Conservation (phyloP, 345 rosid genomes). For the Stellera chamaejasme region DNA sequence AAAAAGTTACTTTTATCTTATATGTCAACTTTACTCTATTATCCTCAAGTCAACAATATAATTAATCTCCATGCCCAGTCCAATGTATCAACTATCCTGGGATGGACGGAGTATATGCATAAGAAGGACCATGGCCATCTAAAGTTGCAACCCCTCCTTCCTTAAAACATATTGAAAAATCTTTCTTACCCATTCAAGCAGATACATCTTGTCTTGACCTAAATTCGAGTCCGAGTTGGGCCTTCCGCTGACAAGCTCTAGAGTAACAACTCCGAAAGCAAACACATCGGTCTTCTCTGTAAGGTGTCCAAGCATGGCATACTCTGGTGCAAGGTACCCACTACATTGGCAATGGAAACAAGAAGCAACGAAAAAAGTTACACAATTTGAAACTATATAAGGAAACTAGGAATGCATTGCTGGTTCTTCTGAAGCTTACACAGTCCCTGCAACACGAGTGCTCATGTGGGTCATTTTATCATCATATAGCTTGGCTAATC, state of each 20-base stretch:
- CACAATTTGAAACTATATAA: not conserved
- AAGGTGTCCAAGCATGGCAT: slow-evolving; percentile 65
- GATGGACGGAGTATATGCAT: no score
- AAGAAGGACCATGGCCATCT: no score
- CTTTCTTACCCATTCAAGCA: slow-evolving; percentile 60
- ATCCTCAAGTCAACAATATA: no score
- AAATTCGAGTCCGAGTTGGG: slow-evolving; percentile 40
- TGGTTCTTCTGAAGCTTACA: slow-evolving; percentile 23
- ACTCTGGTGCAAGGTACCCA: slow-evolving; percentile 73
- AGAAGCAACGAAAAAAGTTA: not conserved
- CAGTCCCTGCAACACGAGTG: slow-evolving; percentile 49
- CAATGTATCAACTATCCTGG: no score
- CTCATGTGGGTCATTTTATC: slow-evolving; percentile 44
- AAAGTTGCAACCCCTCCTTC: no score
- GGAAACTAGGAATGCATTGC: not conserved
- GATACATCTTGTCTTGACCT: slow-evolving; percentile 44
- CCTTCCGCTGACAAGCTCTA: slow-evolving; percentile 63
- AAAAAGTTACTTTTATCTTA: no score
- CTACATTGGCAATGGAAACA: slow-evolving; percentile 12
- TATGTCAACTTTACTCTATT: no score
- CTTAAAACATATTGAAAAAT: no score
- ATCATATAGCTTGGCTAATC: slow-evolving; percentile 55
- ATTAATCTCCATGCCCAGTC: no score
- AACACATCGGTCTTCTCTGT: slow-evolving; percentile 72
- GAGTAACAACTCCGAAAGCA: slow-evolving; percentile 54